Evolutionary conservation across 768 basidiomycete genomes (phyloP), one percentile per base, ranked within the genome.

Genomic region (Lactifluus volemus): DNA sequence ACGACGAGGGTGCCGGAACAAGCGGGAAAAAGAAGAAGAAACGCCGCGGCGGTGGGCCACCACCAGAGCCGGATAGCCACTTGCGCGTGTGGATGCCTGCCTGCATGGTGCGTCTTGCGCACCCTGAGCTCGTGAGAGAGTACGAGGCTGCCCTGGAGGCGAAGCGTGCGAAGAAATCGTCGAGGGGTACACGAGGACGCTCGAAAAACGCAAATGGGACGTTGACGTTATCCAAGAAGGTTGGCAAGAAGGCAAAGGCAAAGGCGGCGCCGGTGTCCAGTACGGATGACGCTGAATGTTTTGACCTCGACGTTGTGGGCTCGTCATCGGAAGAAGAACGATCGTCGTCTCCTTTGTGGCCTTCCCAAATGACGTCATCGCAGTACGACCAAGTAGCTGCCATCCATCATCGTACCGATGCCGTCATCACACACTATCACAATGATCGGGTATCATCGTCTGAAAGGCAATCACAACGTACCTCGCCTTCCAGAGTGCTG

Each of bases 21-120:
- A 78, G 76, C n/a, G 74, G 72, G 11, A 67, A 38, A 49, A 72
- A 70, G 59, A 66, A 68, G 50, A 72, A 70, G 59, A 66, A 68
- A 64, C 10, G 76, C 73, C 66, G 72, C 50, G 76, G 75, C 45
- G 74, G 72, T 54, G 32, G 32, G 32, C 71, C 75, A 44, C 72
- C 81, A 4, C 74, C 78, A 2, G 79, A 83, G 64, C 85, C 85
- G 0, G 72, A 75, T n/a, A 78, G 75, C 51, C 80, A 81, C 57
- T 70, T 85, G 52, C 78, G 86, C 14, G 70, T 92, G 11, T 96
- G 92, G 92, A 80, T 93, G 72, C 89, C 92, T 0, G 90, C 88
- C 25, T 84, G 79, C 55, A 86, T 96, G 78, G 80, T 94, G 11
- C 72, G 76, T 12, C 71, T 83, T 36, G 89, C 81, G 2, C 86